These are phyloP conservation scores for Mortierella sp. DNA, from an alignment of 371 early-diverging fungal genomes.

Conservation along the genomic window DNA sequence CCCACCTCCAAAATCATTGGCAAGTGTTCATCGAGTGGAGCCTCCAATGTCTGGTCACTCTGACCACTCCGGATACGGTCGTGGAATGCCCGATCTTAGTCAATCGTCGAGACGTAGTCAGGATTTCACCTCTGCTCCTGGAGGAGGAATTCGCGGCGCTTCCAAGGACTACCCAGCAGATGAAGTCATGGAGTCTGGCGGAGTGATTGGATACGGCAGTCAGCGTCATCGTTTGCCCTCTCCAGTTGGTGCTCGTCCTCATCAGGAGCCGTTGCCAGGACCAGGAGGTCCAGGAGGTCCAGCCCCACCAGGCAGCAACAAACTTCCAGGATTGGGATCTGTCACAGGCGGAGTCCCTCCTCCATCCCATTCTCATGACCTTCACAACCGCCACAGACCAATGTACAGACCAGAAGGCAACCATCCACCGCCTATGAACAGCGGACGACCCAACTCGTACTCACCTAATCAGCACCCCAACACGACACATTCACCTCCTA, in stretches of 20 bases:
- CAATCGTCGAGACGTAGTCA: slow-evolving; percentile 21
- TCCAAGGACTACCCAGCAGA: slow-evolving; percentile 42
- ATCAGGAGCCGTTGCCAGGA: slow-evolving; percentile 29
- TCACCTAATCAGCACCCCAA: slow-evolving; percentile 29
- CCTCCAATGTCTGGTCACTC: background rate
- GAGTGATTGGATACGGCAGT: slow-evolving; percentile 26
- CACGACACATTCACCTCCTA: slow-evolving; percentile 12
- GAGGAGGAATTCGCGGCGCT: background rate
- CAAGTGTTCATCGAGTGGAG: slow-evolving; percentile 13
- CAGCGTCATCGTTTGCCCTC: slow-evolving; percentile 44
- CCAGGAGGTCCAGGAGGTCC: background rate
- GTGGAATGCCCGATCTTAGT: background rate
- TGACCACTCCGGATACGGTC: slow-evolving; percentile 7
- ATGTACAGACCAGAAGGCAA: slow-evolving; percentile 21
- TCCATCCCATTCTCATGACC: slow-evolving; percentile 26
- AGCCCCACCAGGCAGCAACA: slow-evolving; percentile 9
- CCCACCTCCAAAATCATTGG: slow-evolving; percentile 8
- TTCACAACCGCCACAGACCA: slow-evolving; percentile 15
- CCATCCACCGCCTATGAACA: background rate
- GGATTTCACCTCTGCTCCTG: slow-evolving; percentile 14
- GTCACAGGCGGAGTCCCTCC: slow-evolving; percentile 15
- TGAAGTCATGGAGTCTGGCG: slow-evolving; percentile 56
- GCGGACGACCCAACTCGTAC: slow-evolving; percentile 12
- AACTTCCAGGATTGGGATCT: slow-evolving; percentile 42
- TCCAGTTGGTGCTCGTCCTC: slow-evolving; percentile 32